Percentiles rank a stretch among this genome's conserved stretches.
Evolutionary conservation across 176 grass and related monocot species (phyloP).

Genomic region (Otatea glauca): DNA sequence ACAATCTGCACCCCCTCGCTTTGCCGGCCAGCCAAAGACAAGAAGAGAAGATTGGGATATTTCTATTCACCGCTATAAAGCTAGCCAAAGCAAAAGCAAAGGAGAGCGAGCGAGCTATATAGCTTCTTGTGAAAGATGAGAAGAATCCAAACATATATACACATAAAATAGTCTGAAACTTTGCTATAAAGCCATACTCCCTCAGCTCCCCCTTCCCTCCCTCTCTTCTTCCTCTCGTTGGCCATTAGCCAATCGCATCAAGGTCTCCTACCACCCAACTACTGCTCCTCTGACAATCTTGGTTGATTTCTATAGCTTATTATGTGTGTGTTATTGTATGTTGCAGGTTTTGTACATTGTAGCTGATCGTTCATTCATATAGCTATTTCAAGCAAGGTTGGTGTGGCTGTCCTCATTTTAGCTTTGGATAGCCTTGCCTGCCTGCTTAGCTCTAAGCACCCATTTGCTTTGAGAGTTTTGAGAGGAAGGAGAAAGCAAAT

Average conservation of each 20-base stretch:
- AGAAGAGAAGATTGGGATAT: constrained; percentile 77
- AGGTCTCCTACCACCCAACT: constrained; percentile 47
- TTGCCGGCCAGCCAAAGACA: constrained; percentile 65
- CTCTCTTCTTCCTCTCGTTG: constrained; percentile 51
- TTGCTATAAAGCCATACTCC: constrained; percentile 66
- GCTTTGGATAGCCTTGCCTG: constrained; percentile 49
- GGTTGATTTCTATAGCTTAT: constrained; percentile 27
- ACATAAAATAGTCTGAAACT: constrained; percentile 43
- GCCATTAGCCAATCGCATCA: constrained; percentile 57
- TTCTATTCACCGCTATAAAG: constrained; percentile 64
- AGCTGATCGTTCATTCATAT: constrained; percentile 52
- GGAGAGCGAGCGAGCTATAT: background rate
- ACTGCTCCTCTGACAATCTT: constrained; percentile 16
- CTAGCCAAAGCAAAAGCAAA: constrained; percentile 64
- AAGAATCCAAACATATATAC: constrained; percentile 49
- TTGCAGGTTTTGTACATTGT: constrained; percentile 68
- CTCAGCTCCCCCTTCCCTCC: constrained; percentile 60
- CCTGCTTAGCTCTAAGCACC: constrained; percentile 34
- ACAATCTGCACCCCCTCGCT: constrained; percentile 25
- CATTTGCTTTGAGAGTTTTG: constrained; percentile 36
- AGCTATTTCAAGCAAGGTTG: constrained; percentile 45
- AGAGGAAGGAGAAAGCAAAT: constrained; percentile 55
- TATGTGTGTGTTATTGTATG: constrained; percentile 30
- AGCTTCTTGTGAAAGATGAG: constrained; percentile 67
- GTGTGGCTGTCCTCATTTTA: constrained; percentile 60